phyloP scores from a whole-genome alignment of 2,329 filamentous ascomycete species.

The Arthrobotrys conoides region DNA sequence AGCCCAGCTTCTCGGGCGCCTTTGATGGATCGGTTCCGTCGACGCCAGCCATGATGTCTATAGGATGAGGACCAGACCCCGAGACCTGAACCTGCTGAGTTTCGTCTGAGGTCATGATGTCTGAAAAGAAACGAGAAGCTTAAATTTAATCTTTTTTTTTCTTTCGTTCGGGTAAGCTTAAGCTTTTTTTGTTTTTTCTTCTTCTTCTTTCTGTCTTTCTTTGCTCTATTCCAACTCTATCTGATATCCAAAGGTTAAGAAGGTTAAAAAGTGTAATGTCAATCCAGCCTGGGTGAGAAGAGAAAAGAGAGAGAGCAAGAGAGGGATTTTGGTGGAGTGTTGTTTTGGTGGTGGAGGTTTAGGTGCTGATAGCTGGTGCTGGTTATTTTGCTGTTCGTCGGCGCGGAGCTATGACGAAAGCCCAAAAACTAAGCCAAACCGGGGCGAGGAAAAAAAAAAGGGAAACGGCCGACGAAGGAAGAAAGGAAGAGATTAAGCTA shows the following conservation, averaged over 20 bases:
- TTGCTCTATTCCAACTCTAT: slow-evolving; percentile 12
- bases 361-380: slow-evolving; percentile 1
- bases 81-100: slow-evolving; percentile 42
- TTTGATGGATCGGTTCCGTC: slow-evolving; percentile 70
- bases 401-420: slow-evolving; percentile 51
- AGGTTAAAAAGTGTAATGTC: slow-evolving; percentile 13
- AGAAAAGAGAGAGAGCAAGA: slow-evolving; percentile 3
- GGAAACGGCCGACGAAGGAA: slow-evolving; percentile 29
- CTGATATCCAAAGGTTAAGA: slow-evolving; percentile 14
- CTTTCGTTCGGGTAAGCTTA: neutral
- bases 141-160: slow-evolving; percentile 19
- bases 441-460: slow-evolving; percentile 1
- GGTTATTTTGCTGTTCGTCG: slow-evolving; percentile 28
- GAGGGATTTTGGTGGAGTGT: slow-evolving; percentile 14
- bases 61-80: slow-evolving; percentile 42
- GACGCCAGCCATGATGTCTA: slow-evolving; percentile 56
- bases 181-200: neutral
- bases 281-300: slow-evolving; percentile 5
- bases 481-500: slow-evolving; percentile 19
- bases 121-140: slow-evolving; percentile 19
- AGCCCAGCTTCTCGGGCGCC: slow-evolving; percentile 72
- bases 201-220: neutral
- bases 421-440: neutral
- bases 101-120: slow-evolving; percentile 53
- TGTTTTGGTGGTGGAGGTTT: slow-evolving; percentile 22